Evolutionary conservation across 805 yeast species (phyloP), one percentile per base, ranked within the genome.

Genomic region (Hanseniaspora occidentalis): DNA sequence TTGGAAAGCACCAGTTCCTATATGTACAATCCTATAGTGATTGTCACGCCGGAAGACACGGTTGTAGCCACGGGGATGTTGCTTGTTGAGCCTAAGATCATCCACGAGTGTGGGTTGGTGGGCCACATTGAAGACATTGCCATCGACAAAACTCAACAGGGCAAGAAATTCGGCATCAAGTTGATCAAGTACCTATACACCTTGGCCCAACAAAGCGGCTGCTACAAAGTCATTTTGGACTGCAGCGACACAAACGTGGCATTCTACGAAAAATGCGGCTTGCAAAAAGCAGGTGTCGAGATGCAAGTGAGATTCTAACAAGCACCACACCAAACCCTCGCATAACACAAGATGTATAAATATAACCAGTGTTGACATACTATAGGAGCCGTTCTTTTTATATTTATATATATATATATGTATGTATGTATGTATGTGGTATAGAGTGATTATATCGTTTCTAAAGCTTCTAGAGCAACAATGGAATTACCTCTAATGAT

Each of bases 91-190:
- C 70, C 70, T 38, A 89, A 89, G 58, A 62, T 80, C 46, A 85
- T 92, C 46, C 98, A 89, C 60, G 73, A 65, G 31, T 77, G 92
- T 57, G 94, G 95, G 0, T 60, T 70, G 39, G 94, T 84, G 4
- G 97, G 97, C 2, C 97, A 89, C 62, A 81, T 89, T 47, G 98
- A 89, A 54, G 98, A 89, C 57, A 89, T 89, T 45, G 80, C 96
- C 1, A 94, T 89, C 3, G 68, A 76, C 16, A 55, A 58, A 23
- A 62, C 68, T 16, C 83, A 83, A 55, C 96, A 88, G 54, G 98
- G 98, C 6, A 77, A 79, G 54, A 75, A 75, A 49, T 64, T 89
- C 36, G 98, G 98, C 0, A 65, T 69, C 48, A 61, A 68, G 14
- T 57, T 89, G 60, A 83, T 89, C 48, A 63, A 67, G 14, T 64